A percentile compares a stretch with the other conserved stretches of the same genome.
phyloP scores from a whole-genome alignment of 768 basidiomycete genomes.

The Hemileccinum rubropunctum region DNA sequence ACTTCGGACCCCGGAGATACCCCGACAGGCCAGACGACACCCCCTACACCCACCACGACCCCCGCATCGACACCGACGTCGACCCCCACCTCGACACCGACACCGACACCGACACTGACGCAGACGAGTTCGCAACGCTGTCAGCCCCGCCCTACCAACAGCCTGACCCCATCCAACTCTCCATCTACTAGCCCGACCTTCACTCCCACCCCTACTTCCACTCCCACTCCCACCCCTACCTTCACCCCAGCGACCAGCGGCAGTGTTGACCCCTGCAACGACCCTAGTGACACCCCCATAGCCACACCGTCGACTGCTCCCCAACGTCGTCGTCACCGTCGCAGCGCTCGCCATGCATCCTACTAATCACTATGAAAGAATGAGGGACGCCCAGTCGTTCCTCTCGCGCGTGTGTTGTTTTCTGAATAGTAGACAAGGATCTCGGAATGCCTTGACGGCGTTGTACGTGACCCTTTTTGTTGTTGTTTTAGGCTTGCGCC shows the following conservation, averaged over 20 bases:
- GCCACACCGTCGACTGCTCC: background rate
- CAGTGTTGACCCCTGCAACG: too few relatives aligned
- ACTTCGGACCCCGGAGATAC: background rate
- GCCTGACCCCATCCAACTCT: too few relatives aligned
- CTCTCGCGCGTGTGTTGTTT: too few relatives aligned
- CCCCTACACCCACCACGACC: background rate
- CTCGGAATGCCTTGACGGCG: too few relatives aligned
- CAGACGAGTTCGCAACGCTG: background rate
- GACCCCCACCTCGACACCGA: background rate
- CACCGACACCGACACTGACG: background rate
- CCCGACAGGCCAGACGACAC: too few relatives aligned
- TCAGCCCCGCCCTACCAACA: background rate
- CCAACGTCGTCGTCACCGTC: background rate
- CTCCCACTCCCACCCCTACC: background rate
- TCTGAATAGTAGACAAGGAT: too few relatives aligned
- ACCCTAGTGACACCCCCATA: too few relatives aligned
- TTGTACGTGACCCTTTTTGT: too few relatives aligned
- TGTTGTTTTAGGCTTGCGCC: too few relatives aligned
- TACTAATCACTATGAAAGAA: background rate
- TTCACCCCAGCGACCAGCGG: too few relatives aligned
- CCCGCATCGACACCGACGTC: background rate
- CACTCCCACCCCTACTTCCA: background rate
- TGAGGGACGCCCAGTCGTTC: too few relatives aligned
- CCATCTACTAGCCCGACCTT: background rate
- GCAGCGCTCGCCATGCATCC: background rate